phyloP scores from a whole-genome alignment of 2,329 filamentous ascomycete genomes.

The Zymoseptoria passerinii region DNA sequence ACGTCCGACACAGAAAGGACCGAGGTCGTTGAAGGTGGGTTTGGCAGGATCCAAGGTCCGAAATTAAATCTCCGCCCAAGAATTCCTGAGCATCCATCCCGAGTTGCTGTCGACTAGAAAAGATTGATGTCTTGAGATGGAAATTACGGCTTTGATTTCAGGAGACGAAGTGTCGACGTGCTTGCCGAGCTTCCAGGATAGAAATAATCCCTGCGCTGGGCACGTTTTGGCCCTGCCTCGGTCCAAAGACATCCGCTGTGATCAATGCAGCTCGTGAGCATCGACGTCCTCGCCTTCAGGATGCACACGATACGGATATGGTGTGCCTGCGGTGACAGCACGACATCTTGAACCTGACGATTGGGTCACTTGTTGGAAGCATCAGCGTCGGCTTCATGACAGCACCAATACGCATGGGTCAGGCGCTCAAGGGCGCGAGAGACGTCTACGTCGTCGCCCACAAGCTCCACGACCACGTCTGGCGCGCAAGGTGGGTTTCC shows the following conservation, averaged over 20 bases:
- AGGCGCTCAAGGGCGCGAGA: constrained; percentile 6
- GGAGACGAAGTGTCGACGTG: neutral
- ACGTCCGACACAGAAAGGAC: neutral
- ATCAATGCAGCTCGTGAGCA: too few relatives aligned
- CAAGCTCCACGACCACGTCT: constrained; percentile 9
- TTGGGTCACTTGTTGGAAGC: neutral
- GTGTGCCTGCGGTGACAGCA: neutral
- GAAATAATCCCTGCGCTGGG: too few relatives aligned
- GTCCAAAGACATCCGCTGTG: too few relatives aligned
- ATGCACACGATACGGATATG: neutral
- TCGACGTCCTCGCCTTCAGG: too few relatives aligned
- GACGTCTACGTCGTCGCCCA: constrained; percentile 8
- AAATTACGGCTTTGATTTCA: neutral
- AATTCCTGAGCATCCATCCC: neutral
- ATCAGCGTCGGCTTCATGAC: neutral
- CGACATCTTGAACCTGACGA: neutral
- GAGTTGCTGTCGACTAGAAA: neutral
- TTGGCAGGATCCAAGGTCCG: neutral
- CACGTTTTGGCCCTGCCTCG: too few relatives aligned
- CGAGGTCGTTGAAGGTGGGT: neutral
- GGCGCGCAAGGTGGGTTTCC: constrained; percentile 6
- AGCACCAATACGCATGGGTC: constrained; percentile 6
- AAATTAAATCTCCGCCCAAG: neutral
- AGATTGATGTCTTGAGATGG: neutral
- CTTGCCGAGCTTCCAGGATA: too few relatives aligned